These are phyloP conservation scores for Allantophomopsis lycopodina DNA, from an alignment of 2,329 filamentous ascomycete genomes.

Conservation along the genomic window DNA sequence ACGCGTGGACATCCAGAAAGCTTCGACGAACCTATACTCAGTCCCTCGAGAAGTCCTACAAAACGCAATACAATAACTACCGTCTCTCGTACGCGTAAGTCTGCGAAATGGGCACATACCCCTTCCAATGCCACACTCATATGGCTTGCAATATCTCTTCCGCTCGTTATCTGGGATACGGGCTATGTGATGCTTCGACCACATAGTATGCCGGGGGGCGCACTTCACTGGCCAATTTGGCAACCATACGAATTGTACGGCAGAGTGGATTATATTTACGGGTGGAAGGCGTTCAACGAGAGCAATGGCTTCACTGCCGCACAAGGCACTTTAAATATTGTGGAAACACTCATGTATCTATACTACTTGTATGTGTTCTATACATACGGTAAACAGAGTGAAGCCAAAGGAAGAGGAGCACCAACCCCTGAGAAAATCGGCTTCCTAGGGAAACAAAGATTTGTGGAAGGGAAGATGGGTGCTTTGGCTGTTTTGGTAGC, in stretches of 20 bases:
- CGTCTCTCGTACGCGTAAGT: constrained; percentile 11
- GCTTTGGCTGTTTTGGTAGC: constrained; percentile 41
- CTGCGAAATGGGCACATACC: constrained; percentile 39
- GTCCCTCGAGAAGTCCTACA: constrained; percentile 13
- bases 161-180: constrained; percentile 53
- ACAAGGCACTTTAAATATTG: constrained; percentile 42
- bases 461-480: constrained; percentile 34
- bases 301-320: constrained; percentile 51
- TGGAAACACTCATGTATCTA: constrained; percentile 44
- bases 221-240: constrained; percentile 47
- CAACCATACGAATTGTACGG: constrained; percentile 54
- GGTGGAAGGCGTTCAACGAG: constrained; percentile 44
- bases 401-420: constrained; percentile 13
- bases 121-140: constrained; percentile 41
- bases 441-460: constrained; percentile 31
- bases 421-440: constrained; percentile 20
- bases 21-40: constrained; percentile 23
- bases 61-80: constrained; percentile 1
- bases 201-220: constrained; percentile 52
- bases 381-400: constrained; percentile 20
- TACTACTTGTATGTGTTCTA: constrained; percentile 44
- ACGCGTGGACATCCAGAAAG: constrained; percentile 38
- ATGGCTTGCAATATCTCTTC: constrained; percentile 50
- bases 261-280: constrained; percentile 51
- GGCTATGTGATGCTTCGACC: constrained; percentile 52